A percentile compares a stretch with the other conserved stretches of the same genome.
These are phyloP conservation scores for Alternaria viburni DNA, from an alignment of 2,329 filamentous ascomycete genomes.

Conservation along the genomic window DNA sequence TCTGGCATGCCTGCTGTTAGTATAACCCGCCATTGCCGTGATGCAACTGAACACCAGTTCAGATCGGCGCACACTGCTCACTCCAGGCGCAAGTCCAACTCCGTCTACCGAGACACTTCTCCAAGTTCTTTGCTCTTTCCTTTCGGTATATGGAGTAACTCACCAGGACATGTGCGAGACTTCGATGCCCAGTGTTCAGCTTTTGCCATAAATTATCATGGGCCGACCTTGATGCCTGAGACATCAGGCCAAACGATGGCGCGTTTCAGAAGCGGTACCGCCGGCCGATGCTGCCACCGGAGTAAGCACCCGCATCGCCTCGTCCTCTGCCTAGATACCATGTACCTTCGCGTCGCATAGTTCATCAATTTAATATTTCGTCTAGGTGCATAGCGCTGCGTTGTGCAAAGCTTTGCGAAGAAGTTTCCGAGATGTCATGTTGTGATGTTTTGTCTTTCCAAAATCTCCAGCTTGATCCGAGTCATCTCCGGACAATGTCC, in stretches of 20 bases:
- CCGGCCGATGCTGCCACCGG: background rate
- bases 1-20: background rate
- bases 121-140: background rate
- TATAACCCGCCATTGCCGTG: background rate
- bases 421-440: background rate
- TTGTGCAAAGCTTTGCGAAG: background rate
- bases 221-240: slow-evolving; percentile 1
- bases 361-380: background rate
- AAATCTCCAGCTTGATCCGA: background rate
- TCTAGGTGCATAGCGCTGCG: background rate
- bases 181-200: background rate
- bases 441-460: background rate
- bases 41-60: background rate
- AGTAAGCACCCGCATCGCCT: background rate
- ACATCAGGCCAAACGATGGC: slow-evolving; percentile 3
- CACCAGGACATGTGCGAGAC: background rate
- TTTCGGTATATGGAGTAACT: background rate
- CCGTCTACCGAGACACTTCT: background rate
- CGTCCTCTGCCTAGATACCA: background rate
- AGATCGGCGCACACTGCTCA: background rate
- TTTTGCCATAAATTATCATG: background rate
- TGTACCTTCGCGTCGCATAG: background rate
- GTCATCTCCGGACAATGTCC: background rate
- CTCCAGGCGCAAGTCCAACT: background rate
- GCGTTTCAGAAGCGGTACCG: slow-evolving; percentile 4